phyloP scores from a whole-genome alignment of 2,329 filamentous ascomycete species.

The Trichoderma endophyticum region DNA sequence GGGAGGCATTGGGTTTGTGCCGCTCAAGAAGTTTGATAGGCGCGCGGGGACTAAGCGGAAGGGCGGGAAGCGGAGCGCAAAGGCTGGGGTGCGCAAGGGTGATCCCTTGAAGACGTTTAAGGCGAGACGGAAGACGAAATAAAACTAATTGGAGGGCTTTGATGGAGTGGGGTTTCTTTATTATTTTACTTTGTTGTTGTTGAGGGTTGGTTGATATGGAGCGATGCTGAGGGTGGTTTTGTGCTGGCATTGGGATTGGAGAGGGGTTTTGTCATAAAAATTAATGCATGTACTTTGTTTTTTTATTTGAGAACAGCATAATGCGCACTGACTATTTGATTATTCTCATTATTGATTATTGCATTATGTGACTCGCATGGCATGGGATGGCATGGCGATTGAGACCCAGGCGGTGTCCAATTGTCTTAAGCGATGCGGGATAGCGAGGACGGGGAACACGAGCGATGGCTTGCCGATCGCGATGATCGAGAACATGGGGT shows the following conservation, averaged over 20 bases:
- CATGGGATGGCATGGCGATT: background rate
- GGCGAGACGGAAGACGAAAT: slow-evolving; percentile 49
- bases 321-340: background rate
- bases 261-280: background rate
- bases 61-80: slow-evolving; percentile 36
- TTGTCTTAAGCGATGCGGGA: background rate
- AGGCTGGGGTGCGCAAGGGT: slow-evolving; percentile 60
- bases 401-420: background rate
- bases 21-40: slow-evolving; percentile 56
- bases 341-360: background rate
- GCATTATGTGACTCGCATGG: background rate
- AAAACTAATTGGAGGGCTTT: slow-evolving; percentile 24
- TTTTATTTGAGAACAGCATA: background rate
- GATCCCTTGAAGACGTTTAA: slow-evolving; percentile 92
- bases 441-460: background rate
- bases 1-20: slow-evolving; percentile 74
- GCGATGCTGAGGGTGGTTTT: background rate
- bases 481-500: background rate
- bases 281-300: background rate
- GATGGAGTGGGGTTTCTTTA: background rate
- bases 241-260: background rate
- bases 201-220: background rate
- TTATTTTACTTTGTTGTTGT: background rate
- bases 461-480: background rate
- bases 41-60: slow-evolving; percentile 45